Base-by-base conservation (phyloP, 1,284 basidiomycete species). In the Schizopora paradoxa region DNA sequence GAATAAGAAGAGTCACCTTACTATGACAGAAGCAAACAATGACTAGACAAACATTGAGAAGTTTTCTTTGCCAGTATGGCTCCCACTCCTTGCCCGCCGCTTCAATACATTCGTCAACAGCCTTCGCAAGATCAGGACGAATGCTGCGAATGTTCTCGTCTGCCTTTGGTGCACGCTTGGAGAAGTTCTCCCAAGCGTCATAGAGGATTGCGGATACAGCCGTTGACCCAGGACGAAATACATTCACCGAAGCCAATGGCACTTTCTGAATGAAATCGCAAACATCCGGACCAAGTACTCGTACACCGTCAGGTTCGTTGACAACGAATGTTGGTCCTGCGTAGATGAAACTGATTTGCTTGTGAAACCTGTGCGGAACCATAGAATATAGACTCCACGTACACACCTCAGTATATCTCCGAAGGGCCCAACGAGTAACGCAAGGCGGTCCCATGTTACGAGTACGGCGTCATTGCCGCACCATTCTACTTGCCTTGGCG, bases 251-350 rank as follows among this genome's bases (percentile, higher is more conserved):
- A 0, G 89, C 81, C 31, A 74, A 87, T 16, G 91, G 88, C 3
- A 98, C 93, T 67, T 95, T 96, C 59, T 97, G 91, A 4, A 99
- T 70, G 49, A 97, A 81, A 56, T 98, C 93, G 60, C 86, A 91
- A 1, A 80, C 74, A 26, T 90, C 82, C 4, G 85, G 77, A 5
- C 84, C 79, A 33, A 95, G 66, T 39, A 98, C 74, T 13, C 93
- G 82, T 2, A 95, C 73, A 4, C 94, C 93, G 57, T 98, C 93
- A 6, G 82, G 68, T 61, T 98, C 95, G 19, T 88, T 85, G 19
- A 93, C 73, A 0, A 87, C 79, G 56, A 88, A 83, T 0, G 79
- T 82, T 0, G 86, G 69, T 1, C 90, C 89, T 3, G 77, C 61
- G 58, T 97, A 93, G 55, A 78, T 75, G 61, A 89, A 95, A 54